Evolutionary conservation across 345 rosid species (phyloP), one percentile per base, ranked within the genome.

Genomic region (Litchi chinensis): DNA sequence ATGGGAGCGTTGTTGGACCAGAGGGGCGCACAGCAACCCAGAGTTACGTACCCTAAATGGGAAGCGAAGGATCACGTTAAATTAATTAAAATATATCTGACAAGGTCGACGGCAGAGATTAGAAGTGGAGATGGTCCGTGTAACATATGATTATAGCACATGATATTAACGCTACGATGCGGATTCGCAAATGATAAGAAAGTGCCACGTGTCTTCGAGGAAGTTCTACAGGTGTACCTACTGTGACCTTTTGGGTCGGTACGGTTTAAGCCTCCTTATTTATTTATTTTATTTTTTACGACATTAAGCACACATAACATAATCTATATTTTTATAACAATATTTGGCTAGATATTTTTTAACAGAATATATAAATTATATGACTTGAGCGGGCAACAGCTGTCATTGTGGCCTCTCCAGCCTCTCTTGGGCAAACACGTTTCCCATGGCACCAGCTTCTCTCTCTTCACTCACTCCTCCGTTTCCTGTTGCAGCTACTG

Each of bases 361-460:
- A 6, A 3, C 10, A 8, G 18, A 71, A 71, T 37, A 59, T 80
- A 62, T 46, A 46, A 46, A 46, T 46, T 46, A 5, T 46, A 46
- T 46, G 52, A 46, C 52, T 37, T 26, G 1, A 26, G 1, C 28
- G 28, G 1, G 28, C 1, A 83, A 82, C 84, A 82, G 84, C 84
- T 80, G 85, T 76, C 70, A 46, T 41, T 13, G 10, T 26, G 10
- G 9, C 43, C 76, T 8, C 65, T 16, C 16, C 6, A 2, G 52
- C 73, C 12, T 28, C 54, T 65, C 79, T 59, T 75, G 12, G 70
- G 69, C 62, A 82, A 84, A 62, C 86, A 79, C 83, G 80, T 80
- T 76, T 78, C 79, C 79, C 66, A 87, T 85, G 89, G 83, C 82
- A 26, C 80, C 52, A 52, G 44, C 82, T 60, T 81, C 85, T 73